Percentiles rank a stretch among this genome's conserved stretches.
Conservation (phyloP, 2,329 filamentous ascomycete genomes). For the Calonectria naviculata region DNA sequence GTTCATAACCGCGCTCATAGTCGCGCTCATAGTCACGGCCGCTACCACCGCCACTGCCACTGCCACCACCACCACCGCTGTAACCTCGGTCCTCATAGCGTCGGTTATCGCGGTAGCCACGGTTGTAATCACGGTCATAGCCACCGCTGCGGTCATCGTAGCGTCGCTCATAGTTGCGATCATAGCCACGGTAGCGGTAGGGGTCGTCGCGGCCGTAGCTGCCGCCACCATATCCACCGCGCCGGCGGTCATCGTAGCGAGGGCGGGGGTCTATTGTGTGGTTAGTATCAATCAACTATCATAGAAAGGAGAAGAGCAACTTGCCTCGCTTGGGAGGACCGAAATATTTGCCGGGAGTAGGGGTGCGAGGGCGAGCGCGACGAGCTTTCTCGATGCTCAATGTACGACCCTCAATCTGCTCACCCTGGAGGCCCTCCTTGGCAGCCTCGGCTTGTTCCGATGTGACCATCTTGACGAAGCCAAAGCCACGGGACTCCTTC, state of each 20-base stretch:
- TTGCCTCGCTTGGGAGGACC: constrained; percentile 96
- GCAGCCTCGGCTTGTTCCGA: constrained; percentile 96
- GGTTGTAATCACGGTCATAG: constrained; percentile 56
- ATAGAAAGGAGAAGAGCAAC: constrained; percentile 44
- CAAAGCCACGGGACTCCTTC: constrained; percentile 98
- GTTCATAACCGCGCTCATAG: constrained; percentile 64
- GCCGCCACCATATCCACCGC: constrained; percentile 67
- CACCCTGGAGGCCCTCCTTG: constrained; percentile 94
- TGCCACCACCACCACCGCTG: constrained; percentile 56
- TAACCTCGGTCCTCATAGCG: constrained; percentile 59
- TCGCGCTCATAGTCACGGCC: constrained; percentile 60
- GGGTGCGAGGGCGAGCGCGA: constrained; percentile 92
- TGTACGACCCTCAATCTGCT: constrained; percentile 93
- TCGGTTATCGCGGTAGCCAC: constrained; percentile 61
- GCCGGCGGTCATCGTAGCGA: constrained; percentile 71
- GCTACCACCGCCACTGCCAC: not conserved
- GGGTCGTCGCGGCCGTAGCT: constrained; percentile 66
- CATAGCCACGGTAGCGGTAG: constrained; percentile 65
- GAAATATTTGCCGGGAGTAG: constrained; percentile 99
- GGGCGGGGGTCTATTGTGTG: constrained; percentile 49
- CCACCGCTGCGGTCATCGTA: constrained; percentile 58
- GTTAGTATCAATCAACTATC: constrained; percentile 20
- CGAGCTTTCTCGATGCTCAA: constrained; percentile 99
- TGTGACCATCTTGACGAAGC: constrained; percentile 99
- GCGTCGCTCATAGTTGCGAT: constrained; percentile 56